Base-by-base conservation (phyloP, 352 stramenopile genomes). In the Phytopythium chamaehyphon region DNA sequence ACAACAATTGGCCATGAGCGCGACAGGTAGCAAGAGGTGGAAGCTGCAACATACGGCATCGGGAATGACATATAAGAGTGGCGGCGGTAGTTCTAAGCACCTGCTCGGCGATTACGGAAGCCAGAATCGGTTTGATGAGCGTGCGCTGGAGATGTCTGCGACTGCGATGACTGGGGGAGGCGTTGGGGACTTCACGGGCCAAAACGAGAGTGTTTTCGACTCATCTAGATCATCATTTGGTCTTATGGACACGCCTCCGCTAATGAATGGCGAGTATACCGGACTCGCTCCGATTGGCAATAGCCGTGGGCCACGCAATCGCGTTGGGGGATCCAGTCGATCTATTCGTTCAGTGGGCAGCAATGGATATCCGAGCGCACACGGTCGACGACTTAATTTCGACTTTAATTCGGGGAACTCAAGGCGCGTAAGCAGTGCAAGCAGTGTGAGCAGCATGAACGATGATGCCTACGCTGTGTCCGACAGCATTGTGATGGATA, bases 401-500 rank as follows among this genome's bases (percentile, higher is more conserved):
- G 70, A 81, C 42, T 53, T 55, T 23, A 64, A 63, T 10, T 59
- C 54, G 19, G 54, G 59, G 0, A 69, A 62, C 37, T 40, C 70
- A 19, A 82, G 73, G 31, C 61, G 68, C 31, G 55, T 70, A 9
- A 80, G 70, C 22, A 74, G 63, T 43, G 59, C 52, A 3, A 82
- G 71, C 55, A 76, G 69, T 33, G 66, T 69, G 1, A 85, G 71
- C 46, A 82, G 68, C 44, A 77, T 80, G 24, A 64, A 64, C 15
- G 69, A 84, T 19, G 68, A 77, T 26, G 70, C 67, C 37, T 66
- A 66, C 26, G 66, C 69, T 2, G 59, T 80, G 9, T 73, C 76
- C 2, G 74, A 85, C 39, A 88, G 80, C 40, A 80, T 90, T 50
- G 61, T 88, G 16, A 48, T 90, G 11, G 77, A 85, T 43, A 70